Base-by-base conservation (phyloP, 2,329 filamentous ascomycete genomes). In the Dendrostoma leiphaemia region DNA sequence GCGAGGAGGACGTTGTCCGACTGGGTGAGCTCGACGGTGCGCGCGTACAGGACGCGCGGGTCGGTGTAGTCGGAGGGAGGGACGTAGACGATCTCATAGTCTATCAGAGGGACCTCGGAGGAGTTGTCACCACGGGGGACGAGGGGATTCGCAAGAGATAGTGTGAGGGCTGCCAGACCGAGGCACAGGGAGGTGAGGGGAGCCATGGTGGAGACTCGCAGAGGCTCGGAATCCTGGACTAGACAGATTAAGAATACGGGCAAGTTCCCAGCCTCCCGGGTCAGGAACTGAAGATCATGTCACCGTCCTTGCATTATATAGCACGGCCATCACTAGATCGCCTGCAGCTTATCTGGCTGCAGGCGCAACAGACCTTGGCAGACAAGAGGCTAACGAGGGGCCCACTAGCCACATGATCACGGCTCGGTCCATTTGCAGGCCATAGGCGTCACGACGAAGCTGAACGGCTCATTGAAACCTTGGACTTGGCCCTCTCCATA, bases 1-100 rank as follows among this genome's bases (percentile, higher is more conserved):
- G 74, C 74, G 13, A 82, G 68, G 10, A 82, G 70, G 17, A 73
- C 71, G n/a, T 76, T 70, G 56, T 75, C 72, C 2, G 65, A 62
- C 3, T 78, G 69, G 1, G 66, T 62, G 7, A 79, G 70, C 64
- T 79, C 69, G 5, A 71, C 67, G 4, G 71, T 69, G 13, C 76
- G 74, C 8, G 74, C 67, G 51, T 78, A 78, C 5, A 78, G 67
- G 2, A 74, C 70, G 9, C 70, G 66, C 1, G 74, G 74, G 44
- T 73, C 69, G 1, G 68, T 77, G 63, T 74, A 77, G 60, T 72
- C 70, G n/a, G 62, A 60, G 8, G 72, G 67, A n/a, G 76, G 75
- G 38, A 68, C 67, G 59, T 70, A 79, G 38, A 78, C 67, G 62
- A 71, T 65, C 24, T 67, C 66, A 43, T 53, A 48, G 26, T 47